phyloP scores from a whole-genome alignment of 2,329 filamentous ascomycete genomes.

The Fusarium verticillioides region DNA sequence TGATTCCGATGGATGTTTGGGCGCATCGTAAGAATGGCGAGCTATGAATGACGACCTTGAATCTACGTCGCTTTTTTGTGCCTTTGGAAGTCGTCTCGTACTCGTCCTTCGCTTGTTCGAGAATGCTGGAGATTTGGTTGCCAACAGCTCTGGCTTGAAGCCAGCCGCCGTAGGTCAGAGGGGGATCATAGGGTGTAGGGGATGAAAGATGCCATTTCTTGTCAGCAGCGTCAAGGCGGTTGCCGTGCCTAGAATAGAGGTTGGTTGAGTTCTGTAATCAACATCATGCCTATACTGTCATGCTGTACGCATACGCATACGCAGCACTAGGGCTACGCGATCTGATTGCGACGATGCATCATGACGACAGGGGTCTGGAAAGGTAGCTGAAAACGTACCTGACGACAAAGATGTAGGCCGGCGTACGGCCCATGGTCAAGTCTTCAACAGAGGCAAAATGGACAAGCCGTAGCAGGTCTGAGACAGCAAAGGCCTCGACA shows the following conservation, averaged over 20 bases:
- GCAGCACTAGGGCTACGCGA: constrained; percentile 28
- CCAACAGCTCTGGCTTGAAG: constrained; percentile 86
- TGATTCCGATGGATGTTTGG: constrained; percentile 90
- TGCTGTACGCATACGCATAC: constrained; percentile 20
- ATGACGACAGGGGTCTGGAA: constrained; percentile 40
- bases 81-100: constrained; percentile 48
- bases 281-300: background rate
- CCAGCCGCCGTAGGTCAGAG: constrained; percentile 94
- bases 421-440: constrained; percentile 54
- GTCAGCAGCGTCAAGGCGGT: constrained; percentile 92
- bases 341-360: constrained; percentile 31
- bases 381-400: constrained; percentile 48
- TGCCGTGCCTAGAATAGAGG: constrained; percentile 75
- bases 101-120: constrained; percentile 63
- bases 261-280: constrained; percentile 20
- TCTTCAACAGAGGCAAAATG: constrained; percentile 7
- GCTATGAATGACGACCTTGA: constrained; percentile 86
- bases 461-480: background rate
- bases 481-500: constrained; percentile 6
- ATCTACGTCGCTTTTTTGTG: constrained; percentile 64
- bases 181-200: constrained; percentile 93
- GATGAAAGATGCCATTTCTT: constrained; percentile 95
- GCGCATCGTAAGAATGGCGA: constrained; percentile 95
- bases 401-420: constrained; percentile 58
- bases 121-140: constrained; percentile 81